Evolutionary conservation across 78 protist genomes (phyloP).

Genomic region (Planoprotostelium fungivorum): DNA sequence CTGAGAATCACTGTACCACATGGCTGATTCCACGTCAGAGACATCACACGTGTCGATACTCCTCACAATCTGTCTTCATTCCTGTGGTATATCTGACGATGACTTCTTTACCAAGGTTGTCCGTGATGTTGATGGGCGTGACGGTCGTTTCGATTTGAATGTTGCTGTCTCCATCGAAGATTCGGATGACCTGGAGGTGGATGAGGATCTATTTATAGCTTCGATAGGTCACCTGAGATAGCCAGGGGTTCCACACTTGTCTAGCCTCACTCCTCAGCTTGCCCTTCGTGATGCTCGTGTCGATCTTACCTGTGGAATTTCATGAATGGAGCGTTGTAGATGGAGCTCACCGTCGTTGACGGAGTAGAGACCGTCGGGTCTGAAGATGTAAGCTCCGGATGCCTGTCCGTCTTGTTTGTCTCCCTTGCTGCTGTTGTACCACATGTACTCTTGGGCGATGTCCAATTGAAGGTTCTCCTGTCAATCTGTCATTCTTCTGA

Average conservation of each 20-base stretch:
- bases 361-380: constrained; percentile 33
- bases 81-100: constrained; percentile 45
- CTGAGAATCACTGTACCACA: constrained; percentile 79
- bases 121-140: constrained; percentile 64
- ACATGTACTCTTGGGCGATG: constrained; percentile 32
- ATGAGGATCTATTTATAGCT: background rate
- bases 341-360: background rate
- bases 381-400: constrained; percentile 85
- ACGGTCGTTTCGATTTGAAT: constrained; percentile 55
- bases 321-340: constrained; percentile 4
- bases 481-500: background rate
- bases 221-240: background rate
- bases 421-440: constrained; percentile 36
- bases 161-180: constrained; percentile 7
- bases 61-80: constrained; percentile 15
- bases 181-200: constrained; percentile 29
- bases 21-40: background rate
- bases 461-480: background rate
- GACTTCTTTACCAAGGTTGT: constrained; percentile 68
- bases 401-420: constrained; percentile 29
- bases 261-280: constrained; percentile 1
- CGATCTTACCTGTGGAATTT: background rate
- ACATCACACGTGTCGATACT: background rate
- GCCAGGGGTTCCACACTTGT: constrained; percentile 11
- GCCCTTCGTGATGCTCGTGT: background rate